These are phyloP conservation scores for Cladosporium cucumerinum DNA, from an alignment of 2,329 filamentous ascomycete species.

Conservation along the genomic window DNA sequence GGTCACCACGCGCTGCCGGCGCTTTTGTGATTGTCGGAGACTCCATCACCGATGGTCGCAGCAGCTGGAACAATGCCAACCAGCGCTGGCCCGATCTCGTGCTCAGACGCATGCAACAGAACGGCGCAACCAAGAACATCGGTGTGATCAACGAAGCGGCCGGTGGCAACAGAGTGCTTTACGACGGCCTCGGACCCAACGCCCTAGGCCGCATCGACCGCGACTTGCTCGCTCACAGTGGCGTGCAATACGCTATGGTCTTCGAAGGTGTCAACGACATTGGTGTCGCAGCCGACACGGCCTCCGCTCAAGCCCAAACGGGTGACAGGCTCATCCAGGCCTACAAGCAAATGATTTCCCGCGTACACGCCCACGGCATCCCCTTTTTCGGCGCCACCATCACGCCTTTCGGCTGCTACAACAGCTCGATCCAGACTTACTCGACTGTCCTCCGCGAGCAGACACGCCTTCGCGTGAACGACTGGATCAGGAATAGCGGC, in stretches of 20 bases:
- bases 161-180: constrained; percentile 64
- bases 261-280: constrained; percentile 71
- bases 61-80: constrained; percentile 57
- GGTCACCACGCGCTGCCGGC: constrained; percentile 42
- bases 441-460: constrained; percentile 53
- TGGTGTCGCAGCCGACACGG: constrained; percentile 48
- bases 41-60: constrained; percentile 63
- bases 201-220: constrained; percentile 59
- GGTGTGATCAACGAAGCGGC: constrained; percentile 63
- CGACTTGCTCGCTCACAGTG: constrained; percentile 59
- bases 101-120: constrained; percentile 49
- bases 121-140: constrained; percentile 47
- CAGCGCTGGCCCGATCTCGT: constrained; percentile 61
- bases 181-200: constrained; percentile 61
- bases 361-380: constrained; percentile 54
- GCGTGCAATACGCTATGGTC: constrained; percentile 59
- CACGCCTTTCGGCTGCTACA: constrained; percentile 56
- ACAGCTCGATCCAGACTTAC: constrained; percentile 51
- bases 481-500: constrained; percentile 56
- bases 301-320: constrained; percentile 45
- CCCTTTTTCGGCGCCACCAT: constrained; percentile 63
- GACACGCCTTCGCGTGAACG: constrained; percentile 57
- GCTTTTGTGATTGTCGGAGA: constrained; percentile 59
- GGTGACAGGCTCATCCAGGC: constrained; percentile 54
- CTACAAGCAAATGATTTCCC: constrained; percentile 56